A percentile compares a stretch with the other conserved stretches of the same genome.
Evolutionary conservation across 2,329 filamentous ascomycete genomes (phyloP).

Genomic region (Aspergillus terreus): DNA sequence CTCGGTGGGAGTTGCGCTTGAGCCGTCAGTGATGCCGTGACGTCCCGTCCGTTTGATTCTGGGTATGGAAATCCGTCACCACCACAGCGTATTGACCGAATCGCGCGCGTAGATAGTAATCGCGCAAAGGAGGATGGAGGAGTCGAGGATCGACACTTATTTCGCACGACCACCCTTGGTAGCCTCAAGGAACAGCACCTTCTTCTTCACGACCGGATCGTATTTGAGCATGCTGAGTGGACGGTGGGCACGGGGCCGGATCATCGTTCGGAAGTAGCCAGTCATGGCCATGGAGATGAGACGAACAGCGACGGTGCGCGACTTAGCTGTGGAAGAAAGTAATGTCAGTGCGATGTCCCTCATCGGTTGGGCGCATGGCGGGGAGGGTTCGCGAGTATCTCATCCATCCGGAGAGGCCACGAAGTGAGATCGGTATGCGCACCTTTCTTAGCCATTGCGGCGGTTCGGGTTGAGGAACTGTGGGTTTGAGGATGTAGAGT

Average conservation of each 20-base stretch:
- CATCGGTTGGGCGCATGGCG: not conserved
- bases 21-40: not conserved
- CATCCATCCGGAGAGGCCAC: not conserved
- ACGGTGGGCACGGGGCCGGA: slow-evolving; percentile 72
- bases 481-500: not conserved
- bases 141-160: slow-evolving; percentile 18
- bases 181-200: slow-evolving; percentile 92
- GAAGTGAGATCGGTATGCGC: slow-evolving; percentile 7
- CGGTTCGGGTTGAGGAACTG: slow-evolving; percentile 1
- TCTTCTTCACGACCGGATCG: slow-evolving; percentile 92
- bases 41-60: no score
- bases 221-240: slow-evolving; percentile 99
- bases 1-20: not conserved
- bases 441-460: slow-evolving; percentile 46
- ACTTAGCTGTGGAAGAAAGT: slow-evolving; percentile 62
- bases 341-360: not conserved
- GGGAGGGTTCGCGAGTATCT: not conserved
- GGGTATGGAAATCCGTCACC: no score
- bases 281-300: slow-evolving; percentile 98
- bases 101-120: no score
- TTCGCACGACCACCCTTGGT: slow-evolving; percentile 67
- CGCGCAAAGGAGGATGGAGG: not conserved
- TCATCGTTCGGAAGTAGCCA: slow-evolving; percentile 91
- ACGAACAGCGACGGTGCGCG: slow-evolving; percentile 87
- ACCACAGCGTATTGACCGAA: no score